Base-by-base conservation (phyloP, 2,329 filamentous ascomycete species). In the Clonostachys sp. region DNA sequence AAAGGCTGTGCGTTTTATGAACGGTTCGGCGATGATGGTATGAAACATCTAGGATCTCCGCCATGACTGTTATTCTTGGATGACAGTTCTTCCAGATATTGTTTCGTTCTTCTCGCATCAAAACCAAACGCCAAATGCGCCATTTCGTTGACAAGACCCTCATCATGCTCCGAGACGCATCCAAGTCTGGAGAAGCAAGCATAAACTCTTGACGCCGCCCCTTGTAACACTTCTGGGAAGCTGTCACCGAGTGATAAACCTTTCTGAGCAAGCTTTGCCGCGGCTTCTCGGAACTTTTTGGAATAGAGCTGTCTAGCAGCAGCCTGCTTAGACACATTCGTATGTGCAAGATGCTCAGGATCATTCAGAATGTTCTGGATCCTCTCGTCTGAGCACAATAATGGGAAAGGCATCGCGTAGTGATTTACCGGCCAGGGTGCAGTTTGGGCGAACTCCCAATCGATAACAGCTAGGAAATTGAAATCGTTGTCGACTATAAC, bases 401-500 rank as follows among this genome's bases (percentile, higher is more conserved):
- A 48, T 12, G 56, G 57, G 46, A 65, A 61, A 1, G 61, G 62
- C 58, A 61, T 60, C 7, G 60, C 60, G 38, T 60, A 65, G 53
- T 58, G 49, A 36, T 58, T 55, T 39, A 61, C 55, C 35, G 58
- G 50, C 59, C 56, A 62, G 2, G 57, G 58, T 2, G 57, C 58
- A 8, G 57, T 53, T 46, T 64, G 59, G 17, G 62, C 61, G 42
- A 61, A 59, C 44, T 65, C 62, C 60, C 57, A 62, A 48, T 65
- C 56, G 46, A 64, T 64, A 35, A 62, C 33, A 40, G 61, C 59
- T 1, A 64, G 24, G 50, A 64, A 57, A 48, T 62, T 58, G 42
- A 59, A 58, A 13, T 55, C 45, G 20, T 58, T 53, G 39, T 64
- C 60, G 16, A 65, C 54, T 2, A 66, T 48, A 17, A 67, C 59